These are phyloP conservation scores for Syncephalastrum sp. DNA, from an alignment of 371 early-diverging fungal genomes.

Conservation along the genomic window DNA sequence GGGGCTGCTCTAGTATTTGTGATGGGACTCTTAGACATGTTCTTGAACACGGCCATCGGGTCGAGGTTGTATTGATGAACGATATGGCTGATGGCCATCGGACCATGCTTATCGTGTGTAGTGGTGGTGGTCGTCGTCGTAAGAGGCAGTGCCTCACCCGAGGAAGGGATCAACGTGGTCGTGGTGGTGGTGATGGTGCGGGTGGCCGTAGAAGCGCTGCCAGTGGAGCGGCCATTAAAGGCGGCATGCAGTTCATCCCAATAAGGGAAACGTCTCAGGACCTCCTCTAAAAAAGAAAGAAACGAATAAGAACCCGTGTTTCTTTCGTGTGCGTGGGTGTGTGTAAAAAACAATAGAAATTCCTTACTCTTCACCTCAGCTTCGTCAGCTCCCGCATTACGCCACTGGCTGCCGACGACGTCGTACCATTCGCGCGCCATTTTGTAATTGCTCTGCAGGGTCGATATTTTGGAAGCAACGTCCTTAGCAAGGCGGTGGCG, in stretches of 20 bases:
- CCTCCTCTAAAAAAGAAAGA: constrained; percentile 33
- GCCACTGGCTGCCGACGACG: constrained; percentile 31
- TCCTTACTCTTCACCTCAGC: constrained; percentile 12
- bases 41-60: too few relatives aligned
- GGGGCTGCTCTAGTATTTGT: too few relatives aligned
- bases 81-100: constrained; percentile 47
- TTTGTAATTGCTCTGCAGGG: constrained; percentile 46
- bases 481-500: constrained; percentile 48
- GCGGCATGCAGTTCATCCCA: constrained; percentile 45
- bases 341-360: constrained; percentile 3
- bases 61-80: constrained; percentile 21
- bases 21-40: too few relatives aligned
- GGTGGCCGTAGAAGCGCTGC: constrained; percentile 7
- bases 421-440: constrained; percentile 49
- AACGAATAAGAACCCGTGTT: constrained; percentile 9
- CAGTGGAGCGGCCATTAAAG: constrained; percentile 20
- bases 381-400: constrained; percentile 37
- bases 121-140: constrained; percentile 9
- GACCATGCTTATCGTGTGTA: constrained; percentile 21
- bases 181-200: constrained; percentile 9
- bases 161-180: background rate
- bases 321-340: constrained; percentile 1
- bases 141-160: background rate
- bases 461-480: constrained; percentile 47
- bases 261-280: constrained; percentile 47